Base-by-base conservation (phyloP, 352 stramenopile species). In the Pythium brassicae region DNA sequence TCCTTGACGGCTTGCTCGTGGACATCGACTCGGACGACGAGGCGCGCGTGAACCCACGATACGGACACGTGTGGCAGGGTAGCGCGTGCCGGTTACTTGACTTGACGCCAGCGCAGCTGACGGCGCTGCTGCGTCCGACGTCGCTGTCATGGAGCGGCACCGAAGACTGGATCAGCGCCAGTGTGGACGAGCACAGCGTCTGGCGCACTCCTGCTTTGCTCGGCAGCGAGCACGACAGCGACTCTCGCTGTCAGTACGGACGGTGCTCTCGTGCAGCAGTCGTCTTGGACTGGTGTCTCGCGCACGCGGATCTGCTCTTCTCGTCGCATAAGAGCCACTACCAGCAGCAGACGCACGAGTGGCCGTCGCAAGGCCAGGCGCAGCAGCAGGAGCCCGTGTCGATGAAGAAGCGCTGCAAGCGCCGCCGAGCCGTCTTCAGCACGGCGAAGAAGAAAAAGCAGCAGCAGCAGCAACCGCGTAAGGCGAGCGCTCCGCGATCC, bases 401-500 rank as follows among this genome's bases (percentile, higher is more conserved):
- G 25, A 55, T n/a, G 22, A 40, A 9, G 26, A 40, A 9, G 59
- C 69, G 45, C 53, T 78, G 17, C 20, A 59, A 46, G 32, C 22
- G 43, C 2, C 25, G 53, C 19, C 43, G 42, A 23, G 32, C 32
- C 9, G 20, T 29, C 27, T 44, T 59, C 32, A 50, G 40, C 29
- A 51, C 52, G 27, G 14, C 40, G 9, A 49, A 34, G 23, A 39
- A 57, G 27, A 17, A 17, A 7, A 22, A 26, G 26, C 3, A 49
- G 26, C 34, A 56, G 19, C 39, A 43, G 19, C 4, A 34, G 50
- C 50, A 37, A 12, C 50, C 39, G 5, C 37, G 3, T 3, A 43
- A 44, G 39, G 3, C 19, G 17, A 44, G 5, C 39, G 10, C 39
- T 22, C 39, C 15, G 17, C 32, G 32, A 37, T 37, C 32, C 32